Percentiles rank a stretch among this genome's conserved stretches.
Conservation (phyloP, 1,139 yeast species). For the Arxiozyma slooffiae region DNA sequence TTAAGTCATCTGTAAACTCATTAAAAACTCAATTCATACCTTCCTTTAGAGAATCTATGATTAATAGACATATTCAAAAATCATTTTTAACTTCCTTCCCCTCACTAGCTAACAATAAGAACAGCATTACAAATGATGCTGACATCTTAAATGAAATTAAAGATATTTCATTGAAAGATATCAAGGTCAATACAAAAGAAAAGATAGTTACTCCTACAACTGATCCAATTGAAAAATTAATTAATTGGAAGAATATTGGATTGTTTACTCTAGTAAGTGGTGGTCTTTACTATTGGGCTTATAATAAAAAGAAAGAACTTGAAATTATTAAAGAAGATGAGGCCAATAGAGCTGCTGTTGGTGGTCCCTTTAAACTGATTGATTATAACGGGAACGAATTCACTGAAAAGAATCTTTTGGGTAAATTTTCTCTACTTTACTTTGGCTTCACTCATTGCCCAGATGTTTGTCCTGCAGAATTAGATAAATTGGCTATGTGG, state of each 20-base stretch:
- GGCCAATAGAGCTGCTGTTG: constrained; percentile 58
- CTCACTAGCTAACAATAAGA: neutral
- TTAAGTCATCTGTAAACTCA: neutral
- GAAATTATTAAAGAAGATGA: constrained; percentile 32
- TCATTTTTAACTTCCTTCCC: neutral
- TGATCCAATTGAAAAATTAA: constrained; percentile 16
- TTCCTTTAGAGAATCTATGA: neutral
- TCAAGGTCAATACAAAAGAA: neutral
- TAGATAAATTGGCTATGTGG: constrained; percentile 81
- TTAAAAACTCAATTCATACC: neutral
- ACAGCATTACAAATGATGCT: neutral
- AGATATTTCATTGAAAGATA: constrained; percentile 4
- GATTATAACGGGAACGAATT: too few species aligned
- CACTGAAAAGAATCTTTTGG: too few species aligned
- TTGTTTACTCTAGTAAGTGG: constrained; percentile 2
- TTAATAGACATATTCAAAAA: neutral
- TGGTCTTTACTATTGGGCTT: constrained; percentile 28
- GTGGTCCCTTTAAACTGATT: too few species aligned
- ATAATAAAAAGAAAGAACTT: constrained; percentile 54
- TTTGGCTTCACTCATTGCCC: constrained; percentile 98
- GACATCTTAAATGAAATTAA: constrained; percentile 3
- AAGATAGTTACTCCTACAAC: neutral
- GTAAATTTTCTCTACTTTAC: constrained; percentile 69
- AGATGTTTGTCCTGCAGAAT: constrained; percentile 95
- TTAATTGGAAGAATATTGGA: constrained; percentile 9